Percentiles rank a stretch among this genome's conserved stretches.
Evolutionary conservation across 2,329 filamentous ascomycete species (phyloP).

Genomic region (Scopulariopsis brevicaulis): DNA sequence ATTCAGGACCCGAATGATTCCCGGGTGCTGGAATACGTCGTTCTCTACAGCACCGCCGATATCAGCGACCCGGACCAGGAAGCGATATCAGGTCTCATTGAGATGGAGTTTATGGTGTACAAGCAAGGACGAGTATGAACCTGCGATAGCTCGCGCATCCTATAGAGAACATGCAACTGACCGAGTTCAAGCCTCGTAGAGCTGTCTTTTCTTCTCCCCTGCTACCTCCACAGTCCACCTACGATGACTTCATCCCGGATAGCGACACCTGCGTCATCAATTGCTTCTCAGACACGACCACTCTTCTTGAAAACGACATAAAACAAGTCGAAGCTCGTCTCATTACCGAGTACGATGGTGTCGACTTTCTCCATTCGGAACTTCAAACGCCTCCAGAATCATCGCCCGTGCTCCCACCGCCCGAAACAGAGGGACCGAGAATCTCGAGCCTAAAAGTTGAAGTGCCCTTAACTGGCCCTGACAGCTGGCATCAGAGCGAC

Average conservation of each 20-base stretch:
- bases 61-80: background rate
- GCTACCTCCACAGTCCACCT: background rate
- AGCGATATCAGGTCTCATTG: background rate
- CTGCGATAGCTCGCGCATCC: background rate
- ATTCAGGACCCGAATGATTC: slow-evolving; percentile 4
- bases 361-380: background rate
- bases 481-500: background rate
- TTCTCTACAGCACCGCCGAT: background rate
- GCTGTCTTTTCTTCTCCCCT: background rate
- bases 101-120: background rate
- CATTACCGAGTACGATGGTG: background rate
- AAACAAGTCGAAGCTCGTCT: background rate
- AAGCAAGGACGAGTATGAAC: background rate
- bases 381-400: background rate
- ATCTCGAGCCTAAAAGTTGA: background rate
- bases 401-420: background rate
- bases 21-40: background rate
- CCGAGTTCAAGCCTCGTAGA: background rate
- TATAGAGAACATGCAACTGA: background rate
- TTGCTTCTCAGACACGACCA: slow-evolving; percentile 11
- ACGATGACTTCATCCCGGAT: background rate
- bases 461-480: background rate
- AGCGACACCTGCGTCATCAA: slow-evolving; percentile 8
- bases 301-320: slow-evolving; percentile 6
- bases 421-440: background rate